Percentiles rank a stretch among this genome's conserved stretches.
These are phyloP conservation scores for Saxispiralis lemnorum DNA, from an alignment of 495 filamentous ascomycete genomes.

Conservation along the genomic window DNA sequence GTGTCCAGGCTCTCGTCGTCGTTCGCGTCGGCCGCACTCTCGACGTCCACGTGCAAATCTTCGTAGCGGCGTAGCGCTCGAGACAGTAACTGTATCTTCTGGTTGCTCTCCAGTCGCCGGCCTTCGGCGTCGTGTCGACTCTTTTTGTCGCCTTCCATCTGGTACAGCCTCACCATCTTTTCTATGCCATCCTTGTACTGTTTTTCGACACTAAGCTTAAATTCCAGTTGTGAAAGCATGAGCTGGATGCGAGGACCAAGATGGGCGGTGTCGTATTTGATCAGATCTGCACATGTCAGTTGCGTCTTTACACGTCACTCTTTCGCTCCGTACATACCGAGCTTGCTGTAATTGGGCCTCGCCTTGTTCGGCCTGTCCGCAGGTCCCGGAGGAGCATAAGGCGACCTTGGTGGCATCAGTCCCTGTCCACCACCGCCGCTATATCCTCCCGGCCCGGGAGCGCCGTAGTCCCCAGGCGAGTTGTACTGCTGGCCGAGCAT, in stretches of 20 bases:
- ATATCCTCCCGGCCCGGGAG: slow-evolving; percentile 35
- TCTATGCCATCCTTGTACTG: slow-evolving; percentile 98
- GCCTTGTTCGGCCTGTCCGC: slow-evolving; percentile 50
- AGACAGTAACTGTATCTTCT: slow-evolving; percentile 91
- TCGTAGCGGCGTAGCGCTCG: slow-evolving; percentile 94
- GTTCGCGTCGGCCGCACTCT: slow-evolving; percentile 52
- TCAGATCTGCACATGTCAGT: slow-evolving; percentile 49
- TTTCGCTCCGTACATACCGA: slow-evolving; percentile 45
- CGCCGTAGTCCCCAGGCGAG: slow-evolving; percentile 34
- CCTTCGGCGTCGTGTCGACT: slow-evolving; percentile 83
- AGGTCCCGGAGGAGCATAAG: slow-evolving; percentile 60
- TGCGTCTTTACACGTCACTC: slow-evolving; percentile 9
- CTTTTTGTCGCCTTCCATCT: slow-evolving; percentile 95
- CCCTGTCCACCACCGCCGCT: slow-evolving; percentile 38
- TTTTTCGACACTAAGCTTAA: slow-evolving; percentile 96
- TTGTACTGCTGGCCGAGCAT: slow-evolving; percentile 18
- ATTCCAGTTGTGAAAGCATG: slow-evolving; percentile 96
- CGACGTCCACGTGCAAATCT: slow-evolving; percentile 91
- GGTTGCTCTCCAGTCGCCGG: slow-evolving; percentile 77
- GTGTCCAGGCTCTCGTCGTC: slow-evolving; percentile 96
- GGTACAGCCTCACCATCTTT: slow-evolving; percentile 96
- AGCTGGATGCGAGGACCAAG: slow-evolving; percentile 95
- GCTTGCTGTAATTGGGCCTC: slow-evolving; percentile 82
- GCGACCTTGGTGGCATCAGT: slow-evolving; percentile 68
- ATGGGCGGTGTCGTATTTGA: slow-evolving; percentile 94